Evolutionary conservation across 306 rosid species (phyloP), one percentile per base, ranked within the genome.

Genomic region (Trifolium fragiferum): DNA sequence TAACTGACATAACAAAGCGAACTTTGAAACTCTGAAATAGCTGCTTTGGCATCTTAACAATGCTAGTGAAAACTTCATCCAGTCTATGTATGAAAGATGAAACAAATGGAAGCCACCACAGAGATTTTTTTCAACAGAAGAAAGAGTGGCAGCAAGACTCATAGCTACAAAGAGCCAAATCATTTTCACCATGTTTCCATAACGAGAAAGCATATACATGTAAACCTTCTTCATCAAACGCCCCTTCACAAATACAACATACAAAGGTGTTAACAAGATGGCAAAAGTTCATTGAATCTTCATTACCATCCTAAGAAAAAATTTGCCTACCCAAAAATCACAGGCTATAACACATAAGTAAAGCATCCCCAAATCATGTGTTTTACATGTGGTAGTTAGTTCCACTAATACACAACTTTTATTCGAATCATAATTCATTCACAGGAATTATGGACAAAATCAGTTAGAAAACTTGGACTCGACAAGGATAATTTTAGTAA

Each of bases 121-220:
- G 72, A 74, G 47, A 74, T 54, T 68, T 77, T 77, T 87, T 68
- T 86, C 86, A 91, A 91, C 73, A 49, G 85, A 75, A 80, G 91
- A 85, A 54, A 93, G 78, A 73, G 78, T 76, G 33, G 73, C 83
- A 49, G 86, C 85, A 54, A 93, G 86, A 80, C 71, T 83, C 81
- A 83, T 80, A 66, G 85, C 91, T 37, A 78, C 84, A 40, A 87
- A 79, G 72, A 62, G 94, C 91, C 81, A 66, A 64, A 75, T 83
- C 89, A 84, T 73, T 77, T 77, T 88, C 77, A 69, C 92, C 97
- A 71, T 84, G 85, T 88, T 84, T 85, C 97, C 97, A 91, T 65
- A 91, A 74, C 49, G 91, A 89, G 77, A 91, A 71, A 72, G 90
- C 92, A 81, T 91, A 91, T 51, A 93, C 82, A 77, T 91, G 97